Base-by-base conservation (phyloP, 305 asterid genomes). In the Caryopteris hybrid region DNA sequence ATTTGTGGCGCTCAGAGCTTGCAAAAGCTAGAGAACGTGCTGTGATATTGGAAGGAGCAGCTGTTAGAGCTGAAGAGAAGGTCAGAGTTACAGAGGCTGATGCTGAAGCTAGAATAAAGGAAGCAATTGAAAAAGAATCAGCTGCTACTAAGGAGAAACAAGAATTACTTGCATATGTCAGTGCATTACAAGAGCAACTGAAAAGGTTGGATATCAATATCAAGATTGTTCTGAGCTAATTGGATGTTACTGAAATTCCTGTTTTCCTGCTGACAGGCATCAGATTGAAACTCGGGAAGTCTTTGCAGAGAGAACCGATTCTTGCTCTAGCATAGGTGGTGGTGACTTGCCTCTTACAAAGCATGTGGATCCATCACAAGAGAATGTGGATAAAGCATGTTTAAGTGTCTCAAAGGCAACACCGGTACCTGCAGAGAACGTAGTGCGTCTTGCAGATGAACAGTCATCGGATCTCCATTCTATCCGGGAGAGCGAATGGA, bases 1-100 rank as follows among this genome's bases (percentile, higher is more conserved):
- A 87, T 78, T 62, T 89, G 78, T 94, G 99, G 99, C 99, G 99
- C 42, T 86, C 96, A 23, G 99, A 94, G 82, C 90, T 94, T 50
- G 99, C 85, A 47, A 94, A 94, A 83, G 98, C 99, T 61, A 81
- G 96, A 84, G 99, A 94, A 57, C 93, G 83, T 65, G 93, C 74
- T 58, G 95, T 94, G 61, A 94, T 94, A 75, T 67, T 94, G 86
- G 99, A 94, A 82, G 99, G 98, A 68, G 96, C 97, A 62, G 90
- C 76, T 70, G 92, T 94, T 61, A 89, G 99, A 71, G 97, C 98
- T 7, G 97, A 94, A 79, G 99, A 94, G 84, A 91, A 81, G 83
- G 96, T 76, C 74, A 77, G 97, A 76, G 86, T 91, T 67, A 64
- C 88, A 29, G 97, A 94, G 81, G 95, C 89, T 64, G 86, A 88